Percentiles rank a stretch among this genome's conserved stretches.
Conservation (phyloP, 495 filamentous ascomycete species). For the Neurospora discreta region DNA sequence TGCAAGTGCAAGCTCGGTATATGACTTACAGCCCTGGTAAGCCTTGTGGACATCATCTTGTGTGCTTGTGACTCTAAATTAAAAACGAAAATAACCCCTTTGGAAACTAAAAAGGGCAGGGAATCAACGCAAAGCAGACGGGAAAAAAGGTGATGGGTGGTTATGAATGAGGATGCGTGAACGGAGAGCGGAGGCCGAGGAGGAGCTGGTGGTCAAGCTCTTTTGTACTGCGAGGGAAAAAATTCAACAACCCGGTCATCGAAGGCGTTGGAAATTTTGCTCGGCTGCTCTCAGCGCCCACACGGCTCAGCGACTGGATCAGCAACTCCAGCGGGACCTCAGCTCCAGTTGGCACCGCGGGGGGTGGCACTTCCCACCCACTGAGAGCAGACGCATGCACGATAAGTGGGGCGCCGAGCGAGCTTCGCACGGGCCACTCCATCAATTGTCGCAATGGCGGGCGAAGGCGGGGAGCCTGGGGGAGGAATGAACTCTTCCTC, state of each 20-base stretch:
- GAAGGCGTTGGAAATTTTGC: slow-evolving; percentile 25
- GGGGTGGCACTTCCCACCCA: not conserved
- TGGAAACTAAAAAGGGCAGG: slow-evolving; percentile 12
- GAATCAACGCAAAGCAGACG: slow-evolving; percentile 22
- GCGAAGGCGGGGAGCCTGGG: not conserved
- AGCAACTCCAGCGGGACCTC: not conserved
- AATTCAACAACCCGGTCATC: slow-evolving; percentile 31
- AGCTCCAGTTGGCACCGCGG: not conserved
- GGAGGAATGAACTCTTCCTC: not conserved
- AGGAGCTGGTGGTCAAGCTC: slow-evolving; percentile 8
- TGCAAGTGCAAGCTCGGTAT: slow-evolving; percentile 5
- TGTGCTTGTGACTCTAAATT: slow-evolving; percentile 24
- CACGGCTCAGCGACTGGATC: not conserved
- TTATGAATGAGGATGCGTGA: slow-evolving; percentile 16
- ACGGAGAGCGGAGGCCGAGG: slow-evolving; percentile 9
- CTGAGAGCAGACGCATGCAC: not conserved
- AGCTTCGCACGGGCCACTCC: not conserved
- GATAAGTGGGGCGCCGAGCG: not conserved
- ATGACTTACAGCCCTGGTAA: slow-evolving; percentile 54
- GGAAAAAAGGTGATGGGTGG: slow-evolving; percentile 20
- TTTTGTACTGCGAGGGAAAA: slow-evolving; percentile 17
- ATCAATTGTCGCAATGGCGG: not conserved
- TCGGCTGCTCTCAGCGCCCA: not conserved
- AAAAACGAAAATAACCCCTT: slow-evolving; percentile 16
- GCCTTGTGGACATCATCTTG: slow-evolving; percentile 54